phyloP scores from a whole-genome alignment of 2,329 filamentous ascomycete genomes.

The Trichocomaceae sp. region DNA sequence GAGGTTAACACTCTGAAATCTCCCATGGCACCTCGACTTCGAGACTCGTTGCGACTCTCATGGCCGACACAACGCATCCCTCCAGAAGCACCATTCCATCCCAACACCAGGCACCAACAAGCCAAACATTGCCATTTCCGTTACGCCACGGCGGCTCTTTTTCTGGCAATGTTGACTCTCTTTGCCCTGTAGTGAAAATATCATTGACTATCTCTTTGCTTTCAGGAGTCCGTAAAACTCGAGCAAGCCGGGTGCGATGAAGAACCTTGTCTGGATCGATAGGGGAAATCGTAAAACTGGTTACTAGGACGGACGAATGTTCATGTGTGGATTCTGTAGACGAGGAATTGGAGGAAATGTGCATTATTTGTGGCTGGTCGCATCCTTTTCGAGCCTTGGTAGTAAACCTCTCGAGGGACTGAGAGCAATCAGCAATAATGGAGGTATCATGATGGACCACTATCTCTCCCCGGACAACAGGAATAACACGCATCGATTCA shows the following conservation, averaged over 20 bases:
- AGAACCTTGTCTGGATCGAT: constrained; percentile 38
- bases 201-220: constrained; percentile 45
- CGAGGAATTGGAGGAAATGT: constrained; percentile 24
- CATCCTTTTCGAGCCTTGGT: neutral
- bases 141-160: constrained; percentile 41
- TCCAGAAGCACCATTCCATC: constrained; percentile 58
- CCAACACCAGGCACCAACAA: constrained; percentile 58
- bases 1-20: no score
- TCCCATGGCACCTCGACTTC: constrained; percentile 39
- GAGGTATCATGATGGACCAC: constrained; percentile 39
- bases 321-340: constrained; percentile 50
- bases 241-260: constrained; percentile 45
- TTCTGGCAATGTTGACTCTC: neutral
- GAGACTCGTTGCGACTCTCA: constrained; percentile 49
- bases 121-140: constrained; percentile 49
- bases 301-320: constrained; percentile 49
- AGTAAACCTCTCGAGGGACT: neutral
- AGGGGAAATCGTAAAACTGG: constrained; percentile 43
- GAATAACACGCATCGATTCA: constrained; percentile 38
- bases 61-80: constrained; percentile 54
- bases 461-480: constrained; percentile 45
- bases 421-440: constrained; percentile 13
- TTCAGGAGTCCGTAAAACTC: constrained; percentile 46
- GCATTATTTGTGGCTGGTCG: constrained; percentile 13
- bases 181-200: constrained; percentile 31